Evolutionary conservation across 495 filamentous ascomycete genomes (phyloP).

Genomic region (Lophiotrema nucula): DNA sequence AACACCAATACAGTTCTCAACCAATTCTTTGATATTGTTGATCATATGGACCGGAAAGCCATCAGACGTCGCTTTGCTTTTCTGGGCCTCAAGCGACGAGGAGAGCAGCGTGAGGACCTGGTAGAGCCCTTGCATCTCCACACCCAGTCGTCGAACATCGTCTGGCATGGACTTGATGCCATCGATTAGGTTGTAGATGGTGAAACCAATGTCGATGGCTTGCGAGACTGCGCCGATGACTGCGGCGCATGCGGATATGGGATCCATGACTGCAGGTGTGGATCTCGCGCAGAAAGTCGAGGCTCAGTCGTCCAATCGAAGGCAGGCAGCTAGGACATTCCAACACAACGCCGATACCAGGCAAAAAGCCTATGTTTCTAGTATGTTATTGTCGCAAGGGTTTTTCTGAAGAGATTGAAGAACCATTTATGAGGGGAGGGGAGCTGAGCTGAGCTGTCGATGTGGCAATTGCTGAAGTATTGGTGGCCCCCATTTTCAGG

Average conservation of each 20-base stretch:
- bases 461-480: too few relatives aligned
- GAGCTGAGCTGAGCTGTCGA: too few relatives aligned
- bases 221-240: background rate
- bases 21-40: constrained; percentile 10
- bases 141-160: constrained; percentile 7
- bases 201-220: constrained; percentile 2
- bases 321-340: too few relatives aligned
- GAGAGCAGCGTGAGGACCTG: constrained; percentile 7
- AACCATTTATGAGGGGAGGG: too few relatives aligned
- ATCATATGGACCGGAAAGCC: constrained; percentile 10
- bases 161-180: constrained; percentile 13
- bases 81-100: background rate
- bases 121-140: constrained; percentile 6
- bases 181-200: constrained; percentile 9
- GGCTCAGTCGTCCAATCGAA: too few relatives aligned
- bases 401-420: too few relatives aligned
- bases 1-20: constrained; percentile 17
- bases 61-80: background rate
- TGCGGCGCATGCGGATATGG: background rate
- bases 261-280: background rate
- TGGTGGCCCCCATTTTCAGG: too few relatives aligned
- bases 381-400: too few relatives aligned
- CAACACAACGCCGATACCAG: too few relatives aligned
- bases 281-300: too few relatives aligned
- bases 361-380: too few relatives aligned